Base-by-base conservation (phyloP, 768 basidiomycete genomes). In the Mycena vitilis region DNA sequence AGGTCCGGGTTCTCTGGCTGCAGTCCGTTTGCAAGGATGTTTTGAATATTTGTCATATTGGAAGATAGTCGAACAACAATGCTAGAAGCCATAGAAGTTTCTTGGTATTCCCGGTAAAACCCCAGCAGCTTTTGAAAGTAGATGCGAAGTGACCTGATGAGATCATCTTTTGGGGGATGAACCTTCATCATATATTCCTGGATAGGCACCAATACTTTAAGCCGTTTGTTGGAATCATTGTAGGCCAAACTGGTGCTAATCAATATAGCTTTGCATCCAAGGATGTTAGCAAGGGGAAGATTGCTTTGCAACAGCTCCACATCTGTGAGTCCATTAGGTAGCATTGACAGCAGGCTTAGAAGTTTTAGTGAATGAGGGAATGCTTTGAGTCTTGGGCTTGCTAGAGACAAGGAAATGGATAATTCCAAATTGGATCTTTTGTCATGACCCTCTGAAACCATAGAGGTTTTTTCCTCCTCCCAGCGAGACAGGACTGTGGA, bases 261-360 rank as follows among this genome's bases (percentile, higher is more conserved):
- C 20, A 56, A 22, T 12, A 38, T 22, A 2, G 38, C 36, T 23
- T 40, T 56, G 22, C 55, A 56, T 13, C 38, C 55, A 13, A 22
- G 22, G n/a, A 56, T 22, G 15, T 56, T 16, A 13, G 40, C 22
- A 40, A 56, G 12, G 1, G 20, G 36, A 3, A 56, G 38, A 1
- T 15, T 23, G 38, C 55, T 56, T 12, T 56, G 38, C 22, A 22
- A 4, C 12, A 56, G 38, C n/a, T 56, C 55, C 5, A 12, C 30
- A 45, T 58, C 57, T 18, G 57, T 45, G 16, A 58, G 40, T 4
- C 57, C 57, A 34, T 58, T 30, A 20, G 57, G 57, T 0, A 58
- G 57, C 13, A 58, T 58, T 18, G 57, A 58, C 16, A 58, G 8
- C 12, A 58, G 42, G 42, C 44, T 58, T 42, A 58, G 10, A 10